Percentiles rank a stretch among this genome's conserved stretches.
These are phyloP conservation scores for Podaxis sp. DNA, from an alignment of 768 basidiomycete genomes.

Conservation along the genomic window DNA sequence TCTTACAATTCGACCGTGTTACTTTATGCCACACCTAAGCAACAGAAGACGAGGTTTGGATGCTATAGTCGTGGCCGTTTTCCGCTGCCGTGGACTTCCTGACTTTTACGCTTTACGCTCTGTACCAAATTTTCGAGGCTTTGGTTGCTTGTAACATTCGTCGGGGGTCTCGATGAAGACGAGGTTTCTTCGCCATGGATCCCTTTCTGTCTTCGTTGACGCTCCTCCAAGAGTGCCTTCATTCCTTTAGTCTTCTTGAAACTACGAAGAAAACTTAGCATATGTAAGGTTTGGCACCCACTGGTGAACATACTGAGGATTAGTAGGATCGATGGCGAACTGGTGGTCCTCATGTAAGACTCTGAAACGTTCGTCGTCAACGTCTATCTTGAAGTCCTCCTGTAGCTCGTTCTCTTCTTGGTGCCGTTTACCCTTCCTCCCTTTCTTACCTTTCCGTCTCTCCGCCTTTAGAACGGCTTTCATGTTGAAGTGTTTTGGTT, in stretches of 20 bases:
- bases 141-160: constrained; percentile 23
- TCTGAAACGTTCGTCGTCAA: constrained; percentile 86
- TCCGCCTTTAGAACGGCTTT: constrained; percentile 87
- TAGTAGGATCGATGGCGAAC: constrained; percentile 94
- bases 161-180: constrained; percentile 15
- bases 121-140: constrained; percentile 72
- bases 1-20: too few species aligned
- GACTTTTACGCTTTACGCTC: constrained; percentile 82
- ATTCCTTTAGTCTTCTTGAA: constrained; percentile 94
- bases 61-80: constrained; percentile 42
- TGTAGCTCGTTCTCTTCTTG: constrained; percentile 68
- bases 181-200: constrained; percentile 18
- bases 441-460: constrained; percentile 58
- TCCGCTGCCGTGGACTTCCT: constrained; percentile 28
- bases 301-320: constrained; percentile 77
- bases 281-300: neutral
- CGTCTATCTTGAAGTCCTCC: constrained; percentile 79
- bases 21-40: too few species aligned
- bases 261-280: constrained; percentile 38
- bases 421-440: constrained; percentile 29
- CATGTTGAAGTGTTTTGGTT: constrained; percentile 85
- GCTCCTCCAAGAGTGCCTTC: constrained; percentile 80
- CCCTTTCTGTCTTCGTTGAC: constrained; percentile 53
- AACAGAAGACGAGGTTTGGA: neutral
- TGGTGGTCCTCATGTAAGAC: constrained; percentile 85